Evolutionary conservation across 441 rosid genomes (phyloP).

Genomic region (Rhodomyrtus psidioides): DNA sequence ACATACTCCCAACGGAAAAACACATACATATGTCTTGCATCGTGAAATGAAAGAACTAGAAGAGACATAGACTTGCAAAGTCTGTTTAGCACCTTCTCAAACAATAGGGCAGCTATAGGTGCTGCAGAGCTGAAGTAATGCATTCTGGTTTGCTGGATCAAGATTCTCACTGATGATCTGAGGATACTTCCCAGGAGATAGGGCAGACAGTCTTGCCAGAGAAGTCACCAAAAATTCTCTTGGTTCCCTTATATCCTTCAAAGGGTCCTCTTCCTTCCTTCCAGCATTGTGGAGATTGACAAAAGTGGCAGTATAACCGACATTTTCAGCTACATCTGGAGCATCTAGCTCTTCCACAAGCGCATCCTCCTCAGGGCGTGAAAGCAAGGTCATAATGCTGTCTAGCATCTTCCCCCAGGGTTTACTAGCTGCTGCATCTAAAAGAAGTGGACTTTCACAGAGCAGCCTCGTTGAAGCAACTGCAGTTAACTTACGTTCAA

Average conservation of each 20-base stretch:
- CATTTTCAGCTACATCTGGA: slow-evolving; percentile 77
- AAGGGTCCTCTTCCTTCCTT: slow-evolving; percentile 84
- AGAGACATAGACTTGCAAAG: background rate
- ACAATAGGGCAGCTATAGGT: slow-evolving; percentile 48
- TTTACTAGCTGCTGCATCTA: slow-evolving; percentile 49
- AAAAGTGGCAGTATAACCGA: slow-evolving; percentile 71
- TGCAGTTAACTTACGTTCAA: slow-evolving; percentile 76
- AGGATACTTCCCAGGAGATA: slow-evolving; percentile 67
- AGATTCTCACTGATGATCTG: slow-evolving; percentile 63
- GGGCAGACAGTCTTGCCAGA: slow-evolving; percentile 51
- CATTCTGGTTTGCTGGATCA: slow-evolving; percentile 65
- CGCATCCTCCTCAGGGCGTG: slow-evolving; percentile 76
- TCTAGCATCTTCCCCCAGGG: slow-evolving; percentile 82
- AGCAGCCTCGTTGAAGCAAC: slow-evolving; percentile 76
- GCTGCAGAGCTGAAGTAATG: slow-evolving; percentile 58
- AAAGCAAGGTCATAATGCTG: slow-evolving; percentile 73
- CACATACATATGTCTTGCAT: background rate
- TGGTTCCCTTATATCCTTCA: slow-evolving; percentile 65
- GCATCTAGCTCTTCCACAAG: slow-evolving; percentile 76
- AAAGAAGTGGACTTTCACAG: slow-evolving; percentile 67
- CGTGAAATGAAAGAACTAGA: background rate
- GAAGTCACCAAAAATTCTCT: slow-evolving; percentile 68
- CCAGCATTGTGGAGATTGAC: slow-evolving; percentile 85
- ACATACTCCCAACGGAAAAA: background rate
- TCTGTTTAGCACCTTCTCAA: slow-evolving; percentile 37